Percentiles rank a stretch among this genome's conserved stretches.
Conservation (phyloP, 2,329 filamentous ascomycete genomes). For the Simplicillium sp. region DNA sequence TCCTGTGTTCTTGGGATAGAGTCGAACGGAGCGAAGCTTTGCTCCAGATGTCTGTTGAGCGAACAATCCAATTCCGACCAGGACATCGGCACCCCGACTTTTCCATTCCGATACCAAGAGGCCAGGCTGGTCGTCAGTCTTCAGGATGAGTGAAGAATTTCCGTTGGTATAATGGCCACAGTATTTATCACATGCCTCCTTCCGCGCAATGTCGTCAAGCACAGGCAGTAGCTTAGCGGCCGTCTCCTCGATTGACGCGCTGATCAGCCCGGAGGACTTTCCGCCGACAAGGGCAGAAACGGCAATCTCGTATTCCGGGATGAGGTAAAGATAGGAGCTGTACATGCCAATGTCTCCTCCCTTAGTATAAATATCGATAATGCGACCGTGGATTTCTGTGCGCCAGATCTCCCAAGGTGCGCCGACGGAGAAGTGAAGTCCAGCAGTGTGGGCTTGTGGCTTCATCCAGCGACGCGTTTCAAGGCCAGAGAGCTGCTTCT, state of each 20-base stretch:
- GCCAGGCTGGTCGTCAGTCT: conserved; percentile 4
- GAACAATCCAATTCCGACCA: no score
- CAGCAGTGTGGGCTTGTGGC: conserved; percentile 7
- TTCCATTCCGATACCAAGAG: conserved; percentile 6
- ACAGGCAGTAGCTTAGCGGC: conserved; percentile 6
- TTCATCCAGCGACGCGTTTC: conserved; percentile 17
- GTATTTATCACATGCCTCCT: conserved; percentile 4
- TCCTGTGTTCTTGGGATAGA: conserved; percentile 18
- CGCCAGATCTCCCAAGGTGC: conserved; percentile 24
- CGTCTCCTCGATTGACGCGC: conserved; percentile 1
- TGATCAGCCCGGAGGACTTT: conserved; percentile 1
- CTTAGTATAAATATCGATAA: conserved; percentile 23
- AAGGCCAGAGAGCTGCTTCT: conserved; percentile 21
- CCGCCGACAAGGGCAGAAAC: conserved; percentile 7
- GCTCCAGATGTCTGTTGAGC: no score
- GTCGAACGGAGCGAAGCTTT: no score
- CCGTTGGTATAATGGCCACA: conserved; percentile 5
- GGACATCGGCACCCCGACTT: conserved; percentile 4
- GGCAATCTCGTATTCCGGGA: conserved; percentile 23
- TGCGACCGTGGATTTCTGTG: conserved; percentile 16
- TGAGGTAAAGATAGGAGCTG: conserved; percentile 16
- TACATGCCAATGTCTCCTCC: conserved; percentile 20
- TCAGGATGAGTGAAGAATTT: conserved; percentile 5
- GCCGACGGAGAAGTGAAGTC: conserved; percentile 16
- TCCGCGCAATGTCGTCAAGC: conserved; percentile 3